Evolutionary conservation across 176 grass and related monocot genomes (phyloP), one percentile per base, ranked within the genome.

Genomic region (Stipa capillata): DNA sequence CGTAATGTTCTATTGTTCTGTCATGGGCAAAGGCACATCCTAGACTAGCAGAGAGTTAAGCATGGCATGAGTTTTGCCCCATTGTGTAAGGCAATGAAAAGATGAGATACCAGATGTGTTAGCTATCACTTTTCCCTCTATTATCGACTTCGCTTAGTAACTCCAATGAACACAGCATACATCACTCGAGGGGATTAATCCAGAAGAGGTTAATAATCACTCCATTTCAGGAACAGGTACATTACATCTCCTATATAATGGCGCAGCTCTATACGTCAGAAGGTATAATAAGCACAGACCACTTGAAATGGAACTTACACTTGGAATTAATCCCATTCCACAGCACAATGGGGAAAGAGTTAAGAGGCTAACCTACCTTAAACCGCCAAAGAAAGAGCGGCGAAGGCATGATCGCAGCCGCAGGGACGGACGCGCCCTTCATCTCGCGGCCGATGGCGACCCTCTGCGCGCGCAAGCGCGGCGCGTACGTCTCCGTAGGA

Each of bases 381-480:
- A 98, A 89, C 71, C 89, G 88, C 92, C 90, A 98, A 61, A 98
- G 85, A 59, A 98, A 92, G 41, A 91, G 82, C 33, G 96, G 92
- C 41, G 96, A 98, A 31, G 96, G 92, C 85, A 95, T 90, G 72
- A 83, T 90, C 24, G 69, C 85, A 57, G 69, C 89, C 21, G 88
- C 64, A 9, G 81, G 87, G 69, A 88, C 85, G 80, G 83, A 53
- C 53, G 69, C 43, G 72, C 80, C 83, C 89, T 94, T 98, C 92
- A 98, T 94, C 64, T 92, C 91, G 74, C 77, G 57, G 60, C 41
- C 50, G 59, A 29, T 36, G 41, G 69, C 60, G 34, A 25, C 20
- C 51, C 86, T 49, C 51, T 69, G 50, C 75, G 34, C 73, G 3
- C 73, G 73, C 73, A 21, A 5, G 74, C 74, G 34, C 24, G 66